phyloP scores from a whole-genome alignment of 768 basidiomycete species.

The Kwoniella sp. region DNA sequence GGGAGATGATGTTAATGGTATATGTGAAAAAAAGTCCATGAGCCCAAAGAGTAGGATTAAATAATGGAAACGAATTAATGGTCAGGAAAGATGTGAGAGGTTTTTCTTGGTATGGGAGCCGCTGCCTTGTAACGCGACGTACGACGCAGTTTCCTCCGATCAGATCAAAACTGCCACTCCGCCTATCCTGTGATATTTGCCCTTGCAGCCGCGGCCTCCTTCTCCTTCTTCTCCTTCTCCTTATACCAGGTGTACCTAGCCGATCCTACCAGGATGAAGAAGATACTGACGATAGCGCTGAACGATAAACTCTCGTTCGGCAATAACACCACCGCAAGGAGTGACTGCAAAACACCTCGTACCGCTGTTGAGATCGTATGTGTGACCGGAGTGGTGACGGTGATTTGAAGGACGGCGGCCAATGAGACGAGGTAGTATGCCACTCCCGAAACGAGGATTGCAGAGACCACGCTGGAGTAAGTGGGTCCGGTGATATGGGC shows the following conservation, averaged over 20 bases:
- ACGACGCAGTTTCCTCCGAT: too few relatives aligned
- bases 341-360: conserved; percentile 10
- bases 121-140: too few relatives aligned
- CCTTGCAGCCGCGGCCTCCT: neutral
- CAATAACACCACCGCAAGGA: conserved; percentile 6
- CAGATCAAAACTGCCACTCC: too few relatives aligned
- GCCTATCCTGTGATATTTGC: neutral
- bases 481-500: neutral
- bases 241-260: conserved; percentile 6
- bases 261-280: conserved; percentile 12
- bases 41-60: too few relatives aligned
- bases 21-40: too few relatives aligned
- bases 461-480: neutral
- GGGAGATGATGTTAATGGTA: too few relatives aligned
- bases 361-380: conserved; percentile 63
- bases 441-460: conserved; percentile 5
- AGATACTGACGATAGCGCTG: conserved; percentile 6
- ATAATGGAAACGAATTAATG: too few relatives aligned
- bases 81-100: too few relatives aligned
- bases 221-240: conserved; percentile 17
- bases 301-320: conserved; percentile 7
- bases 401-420: conserved; percentile 86
- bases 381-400: conserved; percentile 92
- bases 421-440: conserved; percentile 80
- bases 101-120: too few relatives aligned